A percentile compares a stretch with the other conserved stretches of the same genome.
phyloP scores from a whole-genome alignment of 2,329 filamentous ascomycete genomes.

The Penicillium sp. region DNA sequence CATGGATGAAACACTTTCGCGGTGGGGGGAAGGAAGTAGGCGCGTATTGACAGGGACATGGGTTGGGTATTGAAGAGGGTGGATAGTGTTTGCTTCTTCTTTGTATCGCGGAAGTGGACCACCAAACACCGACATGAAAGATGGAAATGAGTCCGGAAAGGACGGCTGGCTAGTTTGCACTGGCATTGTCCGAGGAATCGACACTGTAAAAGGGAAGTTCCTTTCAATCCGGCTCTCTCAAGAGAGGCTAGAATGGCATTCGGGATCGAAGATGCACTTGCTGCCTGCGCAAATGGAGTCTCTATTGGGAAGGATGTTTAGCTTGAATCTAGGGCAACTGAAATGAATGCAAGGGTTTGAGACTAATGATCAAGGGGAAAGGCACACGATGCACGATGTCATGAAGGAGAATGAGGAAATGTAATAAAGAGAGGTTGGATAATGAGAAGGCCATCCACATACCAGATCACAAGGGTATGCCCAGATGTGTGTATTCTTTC shows the following conservation, averaged over 20 bases:
- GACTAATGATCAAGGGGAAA: conserved; percentile 24
- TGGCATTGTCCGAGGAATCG: conserved; percentile 33
- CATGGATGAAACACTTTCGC: conserved; percentile 44
- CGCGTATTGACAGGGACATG: conserved; percentile 29
- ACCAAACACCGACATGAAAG: conserved; percentile 54
- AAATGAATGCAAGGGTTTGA: conserved; percentile 26
- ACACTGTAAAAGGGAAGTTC: conserved; percentile 28
- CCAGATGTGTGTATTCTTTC: background rate
- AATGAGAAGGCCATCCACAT: background rate
- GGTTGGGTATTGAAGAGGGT: conserved; percentile 28
- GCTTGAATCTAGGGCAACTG: conserved; percentile 11
- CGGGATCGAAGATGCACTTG: conserved; percentile 30
- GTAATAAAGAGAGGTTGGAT: background rate
- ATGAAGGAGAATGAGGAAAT: background rate
- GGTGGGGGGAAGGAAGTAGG: conserved; percentile 36
- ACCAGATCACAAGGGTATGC: conserved; percentile 1
- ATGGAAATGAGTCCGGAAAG: conserved; percentile 48
- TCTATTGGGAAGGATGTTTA: conserved; percentile 10
- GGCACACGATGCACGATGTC: conserved; percentile 9
- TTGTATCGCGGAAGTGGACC: conserved; percentile 32
- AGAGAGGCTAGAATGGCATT: conserved; percentile 30
- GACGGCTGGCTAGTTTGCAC: conserved; percentile 41
- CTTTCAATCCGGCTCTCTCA: background rate
- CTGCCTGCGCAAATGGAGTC: conserved; percentile 42
- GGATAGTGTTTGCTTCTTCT: conserved; percentile 28